phyloP scores from a whole-genome alignment of 1,139 yeast genomes.

The Dujonia santamariae region DNA sequence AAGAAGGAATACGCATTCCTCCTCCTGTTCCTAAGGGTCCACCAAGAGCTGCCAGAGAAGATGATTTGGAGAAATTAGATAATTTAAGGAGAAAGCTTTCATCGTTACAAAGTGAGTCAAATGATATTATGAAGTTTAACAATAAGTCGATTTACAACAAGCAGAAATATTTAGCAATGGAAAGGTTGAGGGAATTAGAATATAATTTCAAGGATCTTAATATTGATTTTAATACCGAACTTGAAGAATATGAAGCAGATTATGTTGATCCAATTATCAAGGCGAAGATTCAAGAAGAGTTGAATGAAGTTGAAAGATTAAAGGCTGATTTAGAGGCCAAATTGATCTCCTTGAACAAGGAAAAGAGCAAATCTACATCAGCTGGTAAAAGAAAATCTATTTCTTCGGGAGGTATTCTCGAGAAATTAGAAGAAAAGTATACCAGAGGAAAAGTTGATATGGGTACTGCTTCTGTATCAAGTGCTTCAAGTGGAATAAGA shows the following conservation, averaged over 20 bases:
- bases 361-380: constrained; percentile 5
- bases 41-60: constrained; percentile 36
- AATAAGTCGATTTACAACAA: constrained; percentile 56
- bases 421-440: constrained; percentile 47
- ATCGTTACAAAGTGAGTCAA: constrained; percentile 66
- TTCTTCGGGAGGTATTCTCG: constrained; percentile 14
- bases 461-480: constrained; percentile 6
- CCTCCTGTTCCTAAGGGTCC: constrained; percentile 21
- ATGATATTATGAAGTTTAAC: constrained; percentile 68
- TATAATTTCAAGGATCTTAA: constrained; percentile 58
- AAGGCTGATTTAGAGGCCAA: constrained; percentile 41
- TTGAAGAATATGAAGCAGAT: constrained; percentile 14
- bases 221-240: constrained; percentile 43
- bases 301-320: constrained; percentile 45
- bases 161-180: constrained; percentile 63
- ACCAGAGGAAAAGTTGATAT: constrained; percentile 41
- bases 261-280: constrained; percentile 36
- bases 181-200: constrained; percentile 63
- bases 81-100: constrained; percentile 57
- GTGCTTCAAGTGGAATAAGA: constrained; percentile 5
- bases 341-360: constrained; percentile 21
- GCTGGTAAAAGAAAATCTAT: constrained; percentile 8
- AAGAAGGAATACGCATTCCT: constrained; percentile 16
- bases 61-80: constrained; percentile 46
- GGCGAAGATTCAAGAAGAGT: constrained; percentile 37